A percentile compares a stretch with the other conserved stretches of the same genome.
phyloP scores from a whole-genome alignment of 805 yeast species.

The Ogataea ganodermae region DNA sequence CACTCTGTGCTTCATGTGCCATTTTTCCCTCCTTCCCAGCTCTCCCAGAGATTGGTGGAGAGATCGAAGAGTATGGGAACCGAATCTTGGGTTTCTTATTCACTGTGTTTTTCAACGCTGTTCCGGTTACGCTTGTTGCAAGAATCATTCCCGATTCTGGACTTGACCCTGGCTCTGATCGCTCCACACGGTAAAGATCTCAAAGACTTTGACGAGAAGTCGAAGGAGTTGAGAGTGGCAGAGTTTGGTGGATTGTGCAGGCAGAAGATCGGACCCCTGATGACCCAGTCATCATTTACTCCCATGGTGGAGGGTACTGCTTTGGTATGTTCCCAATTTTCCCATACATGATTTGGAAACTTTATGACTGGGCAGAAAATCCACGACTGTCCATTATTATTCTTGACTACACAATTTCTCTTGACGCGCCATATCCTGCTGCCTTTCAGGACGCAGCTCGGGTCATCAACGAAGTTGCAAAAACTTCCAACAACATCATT shows the following conservation, averaged over 20 bases:
- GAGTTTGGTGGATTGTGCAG: conserved; percentile 12
- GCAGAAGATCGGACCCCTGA: conserved; percentile 10
- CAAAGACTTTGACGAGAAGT: conserved; percentile 7
- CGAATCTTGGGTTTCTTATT: not conserved
- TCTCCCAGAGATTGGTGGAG: conserved; percentile 1
- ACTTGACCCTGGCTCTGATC: not conserved
- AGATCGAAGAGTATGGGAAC: not conserved
- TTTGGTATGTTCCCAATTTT: conserved; percentile 13
- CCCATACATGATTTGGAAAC: conserved; percentile 3
- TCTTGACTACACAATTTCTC: conserved; percentile 10
- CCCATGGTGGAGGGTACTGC: conserved; percentile 15
- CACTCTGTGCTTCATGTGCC: not conserved
- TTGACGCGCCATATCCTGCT: conserved; percentile 4
- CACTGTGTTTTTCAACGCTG: not conserved
- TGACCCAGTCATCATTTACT: conserved; percentile 15
- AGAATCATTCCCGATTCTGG: not conserved
- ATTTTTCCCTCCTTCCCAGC: not conserved
- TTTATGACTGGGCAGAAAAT: conserved; percentile 3
- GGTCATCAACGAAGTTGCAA: conserved; percentile 8
- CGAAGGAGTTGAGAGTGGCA: conserved; percentile 31
- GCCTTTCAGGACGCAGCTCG: conserved; percentile 8
- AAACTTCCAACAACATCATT: conserved; percentile 12
- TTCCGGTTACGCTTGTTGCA: conserved; percentile 1
- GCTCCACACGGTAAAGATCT: not conserved
- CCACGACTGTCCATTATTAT: conserved; percentile 11